A percentile compares a stretch with the other conserved stretches of the same genome.
These are phyloP conservation scores for Trichoderma sp. DNA, from an alignment of 2,329 filamentous ascomycete genomes.

Conservation along the genomic window DNA sequence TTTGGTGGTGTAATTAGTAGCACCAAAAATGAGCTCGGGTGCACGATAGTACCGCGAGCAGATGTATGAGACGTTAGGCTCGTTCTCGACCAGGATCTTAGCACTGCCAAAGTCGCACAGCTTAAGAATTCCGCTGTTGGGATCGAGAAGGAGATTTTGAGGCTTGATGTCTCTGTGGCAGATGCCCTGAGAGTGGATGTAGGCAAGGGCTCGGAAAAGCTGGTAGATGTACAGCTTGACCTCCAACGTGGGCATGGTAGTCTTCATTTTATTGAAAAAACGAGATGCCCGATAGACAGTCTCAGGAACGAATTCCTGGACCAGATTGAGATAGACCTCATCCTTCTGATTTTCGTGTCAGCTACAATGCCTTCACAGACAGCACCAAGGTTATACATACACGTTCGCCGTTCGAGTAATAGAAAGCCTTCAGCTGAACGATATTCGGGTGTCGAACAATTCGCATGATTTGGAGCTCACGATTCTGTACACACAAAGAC, in stretches of 20 bases:
- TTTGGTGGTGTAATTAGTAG: slow-evolving; percentile 99
- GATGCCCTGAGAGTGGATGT: slow-evolving; percentile 99
- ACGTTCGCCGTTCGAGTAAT: slow-evolving; percentile 98
- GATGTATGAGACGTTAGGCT: slow-evolving; percentile 99
- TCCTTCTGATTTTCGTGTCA: slow-evolving; percentile 63
- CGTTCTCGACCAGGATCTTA: slow-evolving; percentile 97
- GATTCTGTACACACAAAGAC: slow-evolving; percentile 67
- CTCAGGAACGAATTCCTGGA: slow-evolving; percentile 97
- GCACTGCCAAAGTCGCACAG: slow-evolving; percentile 98
- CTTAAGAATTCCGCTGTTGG: slow-evolving; percentile 87
- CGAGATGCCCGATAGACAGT: slow-evolving; percentile 97
- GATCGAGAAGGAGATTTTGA: slow-evolving; percentile 93
- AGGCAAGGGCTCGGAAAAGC: slow-evolving; percentile 95
- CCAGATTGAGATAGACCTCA: slow-evolving; percentile 97
- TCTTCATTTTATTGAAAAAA: slow-evolving; percentile 99
- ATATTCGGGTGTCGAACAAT: slow-evolving; percentile 99
- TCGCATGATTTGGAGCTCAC: slow-evolving; percentile 98
- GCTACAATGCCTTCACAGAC: not conserved
- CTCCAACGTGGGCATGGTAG: slow-evolving; percentile 97
- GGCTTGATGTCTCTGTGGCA: slow-evolving; percentile 99
- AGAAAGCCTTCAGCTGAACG: slow-evolving; percentile 98
- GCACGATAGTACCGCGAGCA: slow-evolving; percentile 99
- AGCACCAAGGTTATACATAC: slow-evolving; percentile 52
- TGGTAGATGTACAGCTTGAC: slow-evolving; percentile 99
- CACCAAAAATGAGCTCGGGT: slow-evolving; percentile 96